Base-by-base conservation (phyloP, 495 filamentous ascomycete species). In the Trichocladium uniseriatum region DNA sequence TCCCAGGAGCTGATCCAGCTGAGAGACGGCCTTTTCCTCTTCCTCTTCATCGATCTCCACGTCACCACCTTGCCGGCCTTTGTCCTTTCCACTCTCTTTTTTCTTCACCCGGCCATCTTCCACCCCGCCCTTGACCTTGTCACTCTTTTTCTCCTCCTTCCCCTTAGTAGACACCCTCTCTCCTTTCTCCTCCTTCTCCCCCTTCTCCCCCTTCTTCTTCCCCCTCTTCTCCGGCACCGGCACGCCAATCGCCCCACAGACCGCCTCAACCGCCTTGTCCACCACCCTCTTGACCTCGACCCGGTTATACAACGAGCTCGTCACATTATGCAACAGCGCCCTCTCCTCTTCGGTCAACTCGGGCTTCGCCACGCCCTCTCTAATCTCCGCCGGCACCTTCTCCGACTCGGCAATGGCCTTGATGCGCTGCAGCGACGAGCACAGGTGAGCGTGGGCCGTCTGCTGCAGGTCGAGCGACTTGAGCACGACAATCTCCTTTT, bases 261-360 rank as follows among this genome's bases (percentile, higher is more conserved):
- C 74, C 28, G 71, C 79, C 24, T 67, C 71, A 53, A 95, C 63
- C 0, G 82, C 73, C 46, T 75, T 72, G 22, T 72, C 72, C 47
- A 90, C 68, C 8, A 77, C 79, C 51, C 81, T 78, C 69, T 83
- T 83, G 13, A 92, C 86, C 2, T 80, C 77, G 20, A 76, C 81
- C 19, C 82, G 81, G 55, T 87, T 91, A 62, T 77, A 94, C 43
- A 98, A 65, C 51, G 85, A 77, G 51, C 86, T 89, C 32, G 77
- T 79, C 10, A 97, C 89, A 71, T 95, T 95, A 27, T 76, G 68
- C 29, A 73, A 57, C 11, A 71, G 73, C 11, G 63, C 35, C 31
- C 68, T 65, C 42, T 73, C 68, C 28, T 77, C 68, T 32, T 73
- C 67, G n/a, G 69, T 67, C 36, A 72, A 49, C 6, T 74, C 71